Conservation (phyloP, 1,284 basidiomycete genomes). For the Rhodotorula glutinis region DNA sequence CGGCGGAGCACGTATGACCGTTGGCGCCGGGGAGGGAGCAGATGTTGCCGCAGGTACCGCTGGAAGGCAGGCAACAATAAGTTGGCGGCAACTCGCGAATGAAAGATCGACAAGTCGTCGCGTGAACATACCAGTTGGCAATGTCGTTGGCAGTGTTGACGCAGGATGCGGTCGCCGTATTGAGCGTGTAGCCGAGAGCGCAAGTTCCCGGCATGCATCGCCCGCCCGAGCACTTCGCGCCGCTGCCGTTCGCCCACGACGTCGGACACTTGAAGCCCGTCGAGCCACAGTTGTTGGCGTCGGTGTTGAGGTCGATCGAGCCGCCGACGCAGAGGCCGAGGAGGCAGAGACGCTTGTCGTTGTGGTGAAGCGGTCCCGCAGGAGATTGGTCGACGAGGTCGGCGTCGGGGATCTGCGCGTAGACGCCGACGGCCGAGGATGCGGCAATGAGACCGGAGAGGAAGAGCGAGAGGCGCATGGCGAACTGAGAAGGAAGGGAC, state of each 20-base stretch:
- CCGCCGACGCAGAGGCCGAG: slow-evolving; percentile 17
- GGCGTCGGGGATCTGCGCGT: not conserved
- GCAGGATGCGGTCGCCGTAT: slow-evolving; percentile 11
- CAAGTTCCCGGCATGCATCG: slow-evolving; percentile 15
- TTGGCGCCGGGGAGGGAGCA: slow-evolving; percentile 22
- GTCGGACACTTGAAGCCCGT: slow-evolving; percentile 15
- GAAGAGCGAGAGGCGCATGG: not conserved
- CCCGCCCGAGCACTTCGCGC: slow-evolving; percentile 9
- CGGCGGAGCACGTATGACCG: slow-evolving; percentile 26
- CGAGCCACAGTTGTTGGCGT: slow-evolving; percentile 32
- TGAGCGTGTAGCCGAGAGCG: slow-evolving; percentile 14
- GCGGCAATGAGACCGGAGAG: not conserved
- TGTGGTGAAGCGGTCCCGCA: not conserved
- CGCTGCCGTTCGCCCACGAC: slow-evolving; percentile 14
- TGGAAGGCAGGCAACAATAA: no score
- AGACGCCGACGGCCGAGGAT: slow-evolving; percentile 5
- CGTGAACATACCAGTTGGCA: slow-evolving; percentile 19
- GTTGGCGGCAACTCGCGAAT: no score
- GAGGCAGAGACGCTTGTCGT: slow-evolving; percentile 25
- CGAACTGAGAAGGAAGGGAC: not conserved
- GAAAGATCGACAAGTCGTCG: not conserved
- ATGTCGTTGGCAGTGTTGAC: slow-evolving; percentile 13
- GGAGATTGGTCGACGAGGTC: not conserved
- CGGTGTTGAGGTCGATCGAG: slow-evolving; percentile 8
- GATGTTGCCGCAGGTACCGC: not conserved